Evolutionary conservation across 176 grass and related monocot species (phyloP).

Genomic region (Oryza rufipogon): DNA sequence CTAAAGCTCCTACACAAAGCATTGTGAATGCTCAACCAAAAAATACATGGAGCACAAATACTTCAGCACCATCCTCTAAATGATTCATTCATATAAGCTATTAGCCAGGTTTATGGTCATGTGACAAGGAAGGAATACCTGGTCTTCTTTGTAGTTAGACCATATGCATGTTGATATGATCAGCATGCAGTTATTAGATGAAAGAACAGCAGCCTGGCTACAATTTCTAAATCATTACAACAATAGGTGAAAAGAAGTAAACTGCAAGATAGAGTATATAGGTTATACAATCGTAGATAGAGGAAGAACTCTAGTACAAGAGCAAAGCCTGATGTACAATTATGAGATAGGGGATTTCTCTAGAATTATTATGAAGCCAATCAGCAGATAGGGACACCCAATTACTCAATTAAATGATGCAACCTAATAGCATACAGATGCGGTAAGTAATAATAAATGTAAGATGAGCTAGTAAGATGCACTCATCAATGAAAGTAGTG

Average conservation of each 20-base stretch:
- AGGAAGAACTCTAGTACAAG: background rate
- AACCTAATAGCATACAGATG: background rate
- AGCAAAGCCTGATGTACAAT: background rate
- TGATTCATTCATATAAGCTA: background rate
- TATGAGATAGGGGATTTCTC: too few species aligned
- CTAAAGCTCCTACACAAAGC: background rate
- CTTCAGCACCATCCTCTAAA: background rate
- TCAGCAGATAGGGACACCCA: background rate
- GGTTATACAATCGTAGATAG: fast-evolving
- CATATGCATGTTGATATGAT: background rate
- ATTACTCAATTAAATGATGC: background rate
- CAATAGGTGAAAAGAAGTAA: too few species aligned
- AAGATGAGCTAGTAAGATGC: background rate
- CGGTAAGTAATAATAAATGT: background rate
- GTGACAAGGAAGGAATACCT: slow-evolving; percentile 15
- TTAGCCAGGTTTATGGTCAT: background rate
- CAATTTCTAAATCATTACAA: background rate
- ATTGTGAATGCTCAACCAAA: background rate
- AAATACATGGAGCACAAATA: background rate
- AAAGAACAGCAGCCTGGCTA: background rate
- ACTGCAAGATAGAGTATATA: too few species aligned
- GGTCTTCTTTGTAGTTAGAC: background rate
- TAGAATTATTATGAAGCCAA: background rate
- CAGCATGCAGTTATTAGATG: background rate
- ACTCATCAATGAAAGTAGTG: background rate